Percentiles rank a stretch among this genome's conserved stretches.
Evolutionary conservation across 176 grass and related monocot genomes (phyloP).

Genomic region (Rhynchospora pubera): DNA sequence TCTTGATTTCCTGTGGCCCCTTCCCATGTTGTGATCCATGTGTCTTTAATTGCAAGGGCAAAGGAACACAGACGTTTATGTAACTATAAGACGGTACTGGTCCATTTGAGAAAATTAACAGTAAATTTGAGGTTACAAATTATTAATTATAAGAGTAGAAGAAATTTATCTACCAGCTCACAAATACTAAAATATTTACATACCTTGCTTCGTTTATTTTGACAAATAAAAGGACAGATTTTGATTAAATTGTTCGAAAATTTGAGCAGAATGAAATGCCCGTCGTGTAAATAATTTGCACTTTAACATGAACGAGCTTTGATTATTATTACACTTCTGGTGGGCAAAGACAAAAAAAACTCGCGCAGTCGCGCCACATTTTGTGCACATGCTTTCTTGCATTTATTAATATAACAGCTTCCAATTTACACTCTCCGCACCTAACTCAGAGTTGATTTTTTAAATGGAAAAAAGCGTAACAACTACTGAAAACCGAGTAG

Average conservation of each 20-base stretch:
- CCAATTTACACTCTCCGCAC: constrained; percentile 1
- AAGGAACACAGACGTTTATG: background rate
- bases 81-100: background rate
- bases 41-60: background rate
- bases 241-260: too few species aligned
- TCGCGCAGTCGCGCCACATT: background rate
- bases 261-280: too few species aligned
- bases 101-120: background rate
- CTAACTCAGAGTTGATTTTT: background rate
- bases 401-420: constrained; percentile 5
- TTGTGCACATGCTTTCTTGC: background rate
- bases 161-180: too few species aligned
- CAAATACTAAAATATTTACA: too few species aligned
- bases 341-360: background rate
- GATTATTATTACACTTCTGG: background rate
- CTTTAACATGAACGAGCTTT: background rate
- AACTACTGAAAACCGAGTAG: background rate
- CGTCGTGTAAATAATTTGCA: too few species aligned
- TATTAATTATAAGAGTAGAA: too few species aligned
- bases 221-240: too few species aligned
- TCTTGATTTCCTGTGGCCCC: background rate
- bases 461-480: background rate
- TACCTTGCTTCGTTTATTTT: too few species aligned
- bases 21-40: background rate
- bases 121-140: background rate